Base-by-base conservation (phyloP, 495 filamentous ascomycete species). In the Articulospora tetracladia region DNA sequence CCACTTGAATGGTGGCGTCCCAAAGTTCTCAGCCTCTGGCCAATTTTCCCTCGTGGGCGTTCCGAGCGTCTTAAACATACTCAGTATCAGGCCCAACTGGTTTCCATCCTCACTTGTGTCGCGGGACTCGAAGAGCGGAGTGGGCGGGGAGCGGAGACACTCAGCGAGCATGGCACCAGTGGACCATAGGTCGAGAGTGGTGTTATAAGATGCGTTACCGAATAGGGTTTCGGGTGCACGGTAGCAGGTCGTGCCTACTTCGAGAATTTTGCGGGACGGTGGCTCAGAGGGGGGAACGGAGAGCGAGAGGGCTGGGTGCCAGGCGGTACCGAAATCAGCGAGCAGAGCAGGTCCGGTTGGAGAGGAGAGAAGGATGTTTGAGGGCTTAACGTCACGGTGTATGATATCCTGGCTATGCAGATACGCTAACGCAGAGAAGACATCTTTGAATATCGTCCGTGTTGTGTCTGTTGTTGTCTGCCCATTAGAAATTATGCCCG, bases 371-470 rank as follows among this genome's bases (percentile, higher is more conserved):
- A 98, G 76, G 52, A 98, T 82, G 63, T 96, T 95, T 1, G 91
- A 88, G 7, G 94, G 93, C 69, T 98, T 98, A 68, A 98, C 78
- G 68, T 98, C 94, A 27, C 94, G 86, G 71, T 98, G 94, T 63
- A 98, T 87, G 53, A 98, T 91, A 8, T 82, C 85, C 15, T 83
- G 72, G 11, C 70, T 60, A 72, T 98, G 95, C 25, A 95, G 69
- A 67, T 90, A 82, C 3, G 71, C 71, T 11, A 98, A 81, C 7
- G 85, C 95, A 17, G 72, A 70, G 72, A 97, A 92, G 59, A 96
- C 65, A 65, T 89, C 84, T 11, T 66, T 70, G 61, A 95, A 81
- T 63, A 80, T 74, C 11, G 70, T 72, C 41, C 69, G 76, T 19
- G 75, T 76, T 50, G 81, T 65, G 13, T 62, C 47, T 7, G 51